These are phyloP conservation scores for Monilinia vaccinii-corymbosi DNA, from an alignment of 2,329 filamentous ascomycete genomes.

Conservation along the genomic window DNA sequence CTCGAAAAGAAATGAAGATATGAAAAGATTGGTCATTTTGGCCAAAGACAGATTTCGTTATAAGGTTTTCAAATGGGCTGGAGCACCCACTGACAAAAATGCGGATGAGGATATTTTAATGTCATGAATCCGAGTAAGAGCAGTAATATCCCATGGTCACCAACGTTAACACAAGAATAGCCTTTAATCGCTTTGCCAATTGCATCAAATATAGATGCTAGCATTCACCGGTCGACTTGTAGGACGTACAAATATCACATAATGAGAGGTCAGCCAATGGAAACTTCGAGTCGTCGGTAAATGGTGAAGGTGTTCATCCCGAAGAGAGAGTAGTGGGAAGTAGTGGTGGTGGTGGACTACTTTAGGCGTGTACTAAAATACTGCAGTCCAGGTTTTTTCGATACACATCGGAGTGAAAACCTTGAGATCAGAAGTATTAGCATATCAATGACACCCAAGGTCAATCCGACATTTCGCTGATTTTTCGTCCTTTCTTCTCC, in stretches of 20 bases:
- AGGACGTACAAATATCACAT: not conserved
- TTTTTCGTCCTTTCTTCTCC: not conserved
- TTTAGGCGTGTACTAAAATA: not conserved
- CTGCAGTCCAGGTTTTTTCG: not conserved
- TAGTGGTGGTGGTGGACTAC: not conserved
- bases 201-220: not conserved
- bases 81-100: not conserved
- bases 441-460: not conserved
- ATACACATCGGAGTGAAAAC: not conserved
- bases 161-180: not conserved
- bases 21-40: conserved; percentile 22
- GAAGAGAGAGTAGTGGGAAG: not conserved
- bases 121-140: conserved; percentile 13
- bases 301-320: not conserved
- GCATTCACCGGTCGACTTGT: not conserved
- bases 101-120: conserved; percentile 21
- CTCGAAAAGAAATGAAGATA: conserved; percentile 11
- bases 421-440: not conserved
- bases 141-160: not conserved
- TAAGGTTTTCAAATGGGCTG: conserved; percentile 21
- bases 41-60: conserved; percentile 23
- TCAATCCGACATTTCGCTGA: not conserved
- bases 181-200: not conserved
- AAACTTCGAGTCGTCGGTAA: not conserved
- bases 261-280: not conserved